phyloP scores from a whole-genome alignment of 2,329 filamentous ascomycete species.

The Pyricularia pennisetigena region DNA sequence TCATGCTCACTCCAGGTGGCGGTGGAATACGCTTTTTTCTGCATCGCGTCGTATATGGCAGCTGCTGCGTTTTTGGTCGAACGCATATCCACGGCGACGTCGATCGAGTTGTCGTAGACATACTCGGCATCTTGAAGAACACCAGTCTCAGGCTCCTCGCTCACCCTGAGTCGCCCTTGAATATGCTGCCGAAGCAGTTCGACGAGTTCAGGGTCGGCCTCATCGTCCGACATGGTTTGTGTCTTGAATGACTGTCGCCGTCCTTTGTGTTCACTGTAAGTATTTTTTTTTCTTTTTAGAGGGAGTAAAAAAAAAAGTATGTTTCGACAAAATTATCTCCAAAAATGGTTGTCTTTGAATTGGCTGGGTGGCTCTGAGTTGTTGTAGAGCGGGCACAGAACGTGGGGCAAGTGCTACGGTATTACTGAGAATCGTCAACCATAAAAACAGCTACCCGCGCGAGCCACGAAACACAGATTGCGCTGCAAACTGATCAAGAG shows the following conservation, averaged over 20 bases:
- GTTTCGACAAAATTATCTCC: not conserved
- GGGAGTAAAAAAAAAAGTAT: too few species aligned
- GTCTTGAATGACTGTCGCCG: not conserved
- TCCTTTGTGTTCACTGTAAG: too few species aligned
- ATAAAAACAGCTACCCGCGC: not conserved
- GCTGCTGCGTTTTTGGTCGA: slow-evolving; percentile 75
- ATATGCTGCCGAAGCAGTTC: slow-evolving; percentile 77
- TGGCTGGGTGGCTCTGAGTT: not conserved
- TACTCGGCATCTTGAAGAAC: slow-evolving; percentile 77
- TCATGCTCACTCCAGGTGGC: slow-evolving; percentile 82
- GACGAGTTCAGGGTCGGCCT: slow-evolving; percentile 79
- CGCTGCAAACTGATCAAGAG: not conserved
- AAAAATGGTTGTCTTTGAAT: not conserved
- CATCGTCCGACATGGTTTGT: slow-evolving; percentile 72
- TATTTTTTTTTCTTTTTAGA: too few species aligned
- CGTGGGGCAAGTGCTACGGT: not conserved
- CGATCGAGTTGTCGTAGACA: slow-evolving; percentile 86
- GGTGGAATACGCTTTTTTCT: slow-evolving; percentile 72
- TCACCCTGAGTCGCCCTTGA: slow-evolving; percentile 43
- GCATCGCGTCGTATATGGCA: slow-evolving; percentile 72
- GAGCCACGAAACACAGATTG: not conserved
- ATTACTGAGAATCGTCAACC: not conserved
- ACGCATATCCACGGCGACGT: slow-evolving; percentile 79
- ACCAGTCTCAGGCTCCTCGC: slow-evolving; percentile 61
- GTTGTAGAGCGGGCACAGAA: not conserved